phyloP scores from a whole-genome alignment of 2,329 filamentous ascomycete genomes.

The Aureobasidium sp. region DNA sequence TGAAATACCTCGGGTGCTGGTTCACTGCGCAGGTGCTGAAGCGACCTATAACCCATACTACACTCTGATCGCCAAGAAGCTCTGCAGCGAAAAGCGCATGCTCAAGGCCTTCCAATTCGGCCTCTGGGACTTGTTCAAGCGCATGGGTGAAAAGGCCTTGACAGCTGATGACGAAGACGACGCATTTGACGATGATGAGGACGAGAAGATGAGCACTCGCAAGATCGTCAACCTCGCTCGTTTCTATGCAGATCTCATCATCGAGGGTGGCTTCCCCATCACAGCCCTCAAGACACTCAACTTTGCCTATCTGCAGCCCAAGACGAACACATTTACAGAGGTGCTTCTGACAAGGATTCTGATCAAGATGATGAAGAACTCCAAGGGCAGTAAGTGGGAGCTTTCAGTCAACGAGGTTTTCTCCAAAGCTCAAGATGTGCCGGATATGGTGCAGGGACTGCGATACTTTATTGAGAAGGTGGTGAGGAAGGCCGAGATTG shows the following conservation, averaged over 20 bases:
- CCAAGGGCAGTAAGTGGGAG: conserved; percentile 46
- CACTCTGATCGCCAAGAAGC: conserved; percentile 69
- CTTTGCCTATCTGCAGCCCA: conserved; percentile 67
- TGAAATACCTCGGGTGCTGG: conserved; percentile 79
- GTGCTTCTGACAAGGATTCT: conserved; percentile 71
- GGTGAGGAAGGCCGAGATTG: conserved; percentile 57
- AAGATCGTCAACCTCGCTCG: conserved; percentile 62
- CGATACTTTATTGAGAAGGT: conserved; percentile 74
- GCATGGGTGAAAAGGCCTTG: conserved; percentile 69
- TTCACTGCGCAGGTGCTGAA: conserved; percentile 82
- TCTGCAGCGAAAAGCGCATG: conserved; percentile 61
- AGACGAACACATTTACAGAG: conserved; percentile 72
- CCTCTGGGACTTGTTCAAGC: conserved; percentile 77
- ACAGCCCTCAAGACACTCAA: conserved; percentile 62
- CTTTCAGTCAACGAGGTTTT: conserved; percentile 60
- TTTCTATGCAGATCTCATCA: conserved; percentile 57
- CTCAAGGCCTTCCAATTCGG: conserved; percentile 81
- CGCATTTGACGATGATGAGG: conserved; percentile 42
- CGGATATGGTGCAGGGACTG: conserved; percentile 64
- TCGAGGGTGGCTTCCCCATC: conserved; percentile 53
- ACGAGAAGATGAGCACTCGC: conserved; percentile 45
- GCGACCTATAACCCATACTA: conserved; percentile 89
- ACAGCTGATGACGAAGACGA: conserved; percentile 48
- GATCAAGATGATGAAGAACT: conserved; percentile 40
- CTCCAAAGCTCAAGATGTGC: conserved; percentile 54